These are phyloP conservation scores for Chaetomium olivaceum DNA, from an alignment of 2,329 filamentous ascomycete genomes.

Conservation along the genomic window DNA sequence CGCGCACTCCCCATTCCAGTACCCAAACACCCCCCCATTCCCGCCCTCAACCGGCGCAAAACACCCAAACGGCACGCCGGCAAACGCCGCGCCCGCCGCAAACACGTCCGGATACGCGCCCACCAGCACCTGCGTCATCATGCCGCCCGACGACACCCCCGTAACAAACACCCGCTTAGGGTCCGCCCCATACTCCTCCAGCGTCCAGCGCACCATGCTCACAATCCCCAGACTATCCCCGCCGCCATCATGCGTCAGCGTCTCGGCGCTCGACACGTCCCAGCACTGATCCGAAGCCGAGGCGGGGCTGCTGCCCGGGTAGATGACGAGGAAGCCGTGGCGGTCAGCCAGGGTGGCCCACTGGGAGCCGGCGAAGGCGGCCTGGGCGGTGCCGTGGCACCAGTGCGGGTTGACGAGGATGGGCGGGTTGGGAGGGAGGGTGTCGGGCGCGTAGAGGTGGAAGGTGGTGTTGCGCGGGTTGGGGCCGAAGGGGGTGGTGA, in stretches of 20 bases:
- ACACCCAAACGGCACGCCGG: constrained; percentile 49
- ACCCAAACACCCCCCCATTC: constrained; percentile 36
- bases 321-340: constrained; percentile 55
- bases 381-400: constrained; percentile 56
- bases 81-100: constrained; percentile 50
- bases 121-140: constrained; percentile 57
- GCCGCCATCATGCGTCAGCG: constrained; percentile 51
- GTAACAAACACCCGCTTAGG: constrained; percentile 51
- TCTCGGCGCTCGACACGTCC: constrained; percentile 56
- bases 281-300: constrained; percentile 52
- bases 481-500: constrained; percentile 40
- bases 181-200: constrained; percentile 49
- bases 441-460: constrained; percentile 53
- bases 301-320: constrained; percentile 39
- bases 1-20: constrained; percentile 57
- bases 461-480: constrained; percentile 55
- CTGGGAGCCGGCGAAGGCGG: constrained; percentile 51
- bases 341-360: constrained; percentile 55
- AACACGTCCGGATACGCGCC: constrained; percentile 56
- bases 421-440: constrained; percentile 46
- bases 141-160: constrained; percentile 53
- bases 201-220: constrained; percentile 55
- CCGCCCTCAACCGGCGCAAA: constrained; percentile 45
- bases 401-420: constrained; percentile 59
- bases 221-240: constrained; percentile 54